Evolutionary conservation across 176 grass and related monocot genomes (phyloP), one percentile per base, ranked within the genome.

Genomic region (Hyparrhenia diplandra): DNA sequence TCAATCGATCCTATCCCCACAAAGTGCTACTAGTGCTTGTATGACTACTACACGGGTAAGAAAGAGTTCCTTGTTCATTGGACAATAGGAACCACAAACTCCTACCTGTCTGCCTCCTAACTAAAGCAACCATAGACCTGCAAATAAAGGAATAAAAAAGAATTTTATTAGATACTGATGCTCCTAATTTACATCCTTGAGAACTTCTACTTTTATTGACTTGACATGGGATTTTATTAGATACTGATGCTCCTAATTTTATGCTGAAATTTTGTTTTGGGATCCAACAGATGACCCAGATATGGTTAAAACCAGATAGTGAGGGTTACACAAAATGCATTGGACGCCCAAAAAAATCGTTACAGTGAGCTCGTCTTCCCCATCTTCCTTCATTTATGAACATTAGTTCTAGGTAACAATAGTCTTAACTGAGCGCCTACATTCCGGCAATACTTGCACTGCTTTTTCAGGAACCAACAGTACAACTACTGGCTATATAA

Each of bases 251-350:
- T 52, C 49, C 27, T 82, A 27, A 47, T 25, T 77, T 7, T 73
- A n/a, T 23, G 32, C 73, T 82, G 20, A 85, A 82, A 77, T 35
- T 52, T 82, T 42, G 16, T 47, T n/a, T 85, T 30, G 17, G 30
- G 66, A 62, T 82, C 25, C 25, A 62, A 71, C 83, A 89, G 88
- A 82, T 85, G 46, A 43, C 82, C 13, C 71, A 85, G 54, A 91
- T 89, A 82, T 97, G 90, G 90, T 89, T 74, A 84, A 91, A 63
- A 14, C 86, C 73, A 5, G 51, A 85, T 42, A 86, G 47, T 1
- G 55, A 89, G 27, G 80, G 79, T 63, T 89, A 93, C 71, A 71
- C 62, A 30, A 86, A 87, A 87, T 97, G 94, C 55, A 79, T 86
- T 23, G 86, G 85, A 43, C 82, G 71, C 30, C 55, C 88, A 16